Evolutionary conservation across 139 green algal species (phyloP).

Genomic region (Marvania coccoides): DNA sequence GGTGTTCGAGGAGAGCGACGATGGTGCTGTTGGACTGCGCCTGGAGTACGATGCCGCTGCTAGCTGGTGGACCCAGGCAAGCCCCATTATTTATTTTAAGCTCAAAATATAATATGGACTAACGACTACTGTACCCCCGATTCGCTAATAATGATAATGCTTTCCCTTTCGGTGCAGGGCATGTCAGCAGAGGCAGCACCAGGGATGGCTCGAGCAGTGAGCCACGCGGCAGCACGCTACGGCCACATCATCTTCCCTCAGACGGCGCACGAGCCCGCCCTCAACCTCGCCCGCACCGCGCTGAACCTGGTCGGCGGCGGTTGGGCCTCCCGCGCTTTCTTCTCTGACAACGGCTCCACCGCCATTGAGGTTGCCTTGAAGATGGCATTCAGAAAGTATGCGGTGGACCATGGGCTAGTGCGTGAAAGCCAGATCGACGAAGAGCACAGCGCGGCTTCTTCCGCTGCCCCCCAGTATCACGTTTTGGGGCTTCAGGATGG

Average conservation of each 20-base stretch:
- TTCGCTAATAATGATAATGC: background rate
- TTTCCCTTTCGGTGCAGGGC: slow-evolving; percentile 32
- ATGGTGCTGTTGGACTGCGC: slow-evolving; percentile 11
- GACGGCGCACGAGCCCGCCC: slow-evolving; percentile 54
- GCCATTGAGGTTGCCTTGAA: slow-evolving; percentile 94
- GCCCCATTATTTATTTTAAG: background rate
- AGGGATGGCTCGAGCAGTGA: slow-evolving; percentile 53
- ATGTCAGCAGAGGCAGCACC: slow-evolving; percentile 45
- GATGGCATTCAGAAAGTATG: slow-evolving; percentile 87
- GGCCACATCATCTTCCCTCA: slow-evolving; percentile 95
- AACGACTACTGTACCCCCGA: background rate
- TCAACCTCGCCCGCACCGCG: slow-evolving; percentile 47
- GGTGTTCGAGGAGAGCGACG: slow-evolving; percentile 23
- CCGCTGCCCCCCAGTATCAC: slow-evolving; percentile 16
- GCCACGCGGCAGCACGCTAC: slow-evolving; percentile 68
- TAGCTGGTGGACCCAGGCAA: slow-evolving; percentile 99
- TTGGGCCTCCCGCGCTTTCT: slow-evolving; percentile 86
- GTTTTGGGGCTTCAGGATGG: slow-evolving; percentile 78
- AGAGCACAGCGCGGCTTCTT: background rate
- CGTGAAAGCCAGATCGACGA: too few relatives aligned
- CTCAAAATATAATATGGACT: background rate
- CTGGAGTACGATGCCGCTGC: slow-evolving; percentile 78
- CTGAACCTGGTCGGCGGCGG: slow-evolving; percentile 43
- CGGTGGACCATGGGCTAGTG: slow-evolving; percentile 22
- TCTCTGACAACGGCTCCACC: slow-evolving; percentile 83